Evolutionary conservation across 345 rosid species (phyloP), one percentile per base, ranked within the genome.

Genomic region (Lumnitzera littorea): DNA sequence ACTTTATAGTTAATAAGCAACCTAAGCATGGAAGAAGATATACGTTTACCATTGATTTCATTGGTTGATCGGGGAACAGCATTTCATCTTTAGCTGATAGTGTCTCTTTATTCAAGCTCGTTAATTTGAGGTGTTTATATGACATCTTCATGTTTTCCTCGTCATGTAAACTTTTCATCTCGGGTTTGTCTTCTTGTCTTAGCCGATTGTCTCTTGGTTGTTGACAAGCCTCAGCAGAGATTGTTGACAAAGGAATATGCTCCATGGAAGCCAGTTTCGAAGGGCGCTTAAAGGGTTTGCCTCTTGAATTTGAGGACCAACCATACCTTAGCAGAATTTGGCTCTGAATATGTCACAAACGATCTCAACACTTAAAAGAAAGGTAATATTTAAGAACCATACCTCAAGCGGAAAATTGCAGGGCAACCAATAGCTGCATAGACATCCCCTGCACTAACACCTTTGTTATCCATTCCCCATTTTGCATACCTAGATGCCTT

Each of bases 331-430:
- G 20, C 56, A 66, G 51, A 62, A n/a, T 53, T 68, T 2, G 46
- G 46, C 24, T 51, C 51, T 62, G 49, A 62, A 20, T 48, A 43
- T 25, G 24, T 23, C 58, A 36, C 43, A 50, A 63, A 60, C 53
- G 15, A 55, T 46, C 25, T 31, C n/a, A 56, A 52, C 24, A 56
- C 23, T 23, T 16, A 53, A 8, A 9, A 48, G 48, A 24, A 49
- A 16, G 24, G 15, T 50, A 13, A 29, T 52, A 60, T 54, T 48
- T 60, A 46, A 58, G 59, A 56, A 48, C 51, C 64, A 29, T 24
- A 90, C 99, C 99, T 86, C 75, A 94, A 67, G 58, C 97, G 95
- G 72, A 90, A 94, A 27, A 74, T 66, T 55, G 80, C 62, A 61
- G 99, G 97, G 67, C 76, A 66, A 68, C 91, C 90, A 29, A 84